A percentile compares a stretch with the other conserved stretches of the same genome.
Evolutionary conservation across 805 yeast species (phyloP).

Genomic region (Wickerhamomyces bisporus): DNA sequence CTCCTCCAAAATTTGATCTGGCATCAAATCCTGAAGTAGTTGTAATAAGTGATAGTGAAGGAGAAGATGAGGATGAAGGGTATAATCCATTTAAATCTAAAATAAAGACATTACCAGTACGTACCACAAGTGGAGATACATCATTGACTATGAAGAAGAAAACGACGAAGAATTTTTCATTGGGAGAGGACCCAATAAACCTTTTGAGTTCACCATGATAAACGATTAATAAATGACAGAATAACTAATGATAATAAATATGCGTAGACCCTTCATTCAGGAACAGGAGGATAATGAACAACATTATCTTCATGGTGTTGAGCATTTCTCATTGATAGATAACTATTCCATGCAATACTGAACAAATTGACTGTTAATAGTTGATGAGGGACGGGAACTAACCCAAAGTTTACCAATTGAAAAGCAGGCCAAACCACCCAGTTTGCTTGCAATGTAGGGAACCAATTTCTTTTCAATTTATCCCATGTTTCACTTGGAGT

Average conservation of each 20-base stretch:
- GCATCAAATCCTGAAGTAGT: not conserved
- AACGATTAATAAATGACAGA: too few relatives aligned
- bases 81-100: not conserved
- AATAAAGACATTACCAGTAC: not conserved
- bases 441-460: slow-evolving; percentile 66
- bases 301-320: slow-evolving; percentile 20
- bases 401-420: slow-evolving; percentile 70
- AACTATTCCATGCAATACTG: slow-evolving; percentile 82
- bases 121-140: too few relatives aligned
- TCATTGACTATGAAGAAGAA: not conserved
- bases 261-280: slow-evolving; percentile 23
- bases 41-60: slow-evolving; percentile 1
- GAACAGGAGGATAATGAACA: slow-evolving; percentile 35
- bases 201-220: slow-evolving; percentile 7
- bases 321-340: slow-evolving; percentile 57
- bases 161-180: not conserved
- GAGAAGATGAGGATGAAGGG: not conserved
- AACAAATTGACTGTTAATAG: slow-evolving; percentile 64
- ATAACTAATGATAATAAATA: too few relatives aligned
- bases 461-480: slow-evolving; percentile 47
- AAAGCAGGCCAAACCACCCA: slow-evolving; percentile 91
- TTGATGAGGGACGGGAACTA: slow-evolving; percentile 69
- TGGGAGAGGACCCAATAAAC: slow-evolving; percentile 1
- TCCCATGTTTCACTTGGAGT: slow-evolving; percentile 32
- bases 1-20: too few relatives aligned